Conservation (phyloP, 768 basidiomycete genomes). For the Hericium rajendrae region DNA sequence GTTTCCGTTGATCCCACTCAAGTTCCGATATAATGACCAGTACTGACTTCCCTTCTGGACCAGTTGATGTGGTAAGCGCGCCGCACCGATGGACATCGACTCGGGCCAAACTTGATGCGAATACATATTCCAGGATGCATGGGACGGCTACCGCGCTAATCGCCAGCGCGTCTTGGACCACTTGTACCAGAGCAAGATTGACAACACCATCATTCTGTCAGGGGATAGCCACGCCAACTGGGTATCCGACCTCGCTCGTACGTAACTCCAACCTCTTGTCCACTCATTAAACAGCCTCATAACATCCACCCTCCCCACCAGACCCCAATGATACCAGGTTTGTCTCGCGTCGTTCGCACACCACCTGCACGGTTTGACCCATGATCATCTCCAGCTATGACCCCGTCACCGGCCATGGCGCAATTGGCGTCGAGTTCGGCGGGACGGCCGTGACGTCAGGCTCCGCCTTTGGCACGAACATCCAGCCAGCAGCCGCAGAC, state of each 20-base stretch:
- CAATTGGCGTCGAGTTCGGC: constrained; percentile 51
- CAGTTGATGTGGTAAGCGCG: constrained; percentile 1
- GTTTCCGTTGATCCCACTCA: constrained; percentile 4
- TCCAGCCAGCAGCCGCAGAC: constrained; percentile 30
- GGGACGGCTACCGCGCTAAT: constrained; percentile 52
- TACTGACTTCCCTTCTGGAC: constrained; percentile 12
- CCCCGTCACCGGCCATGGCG: constrained; percentile 36
- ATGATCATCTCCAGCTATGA: constrained; percentile 29
- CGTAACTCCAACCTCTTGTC: constrained; percentile 13
- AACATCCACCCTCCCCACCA: constrained; percentile 13
- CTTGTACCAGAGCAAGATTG: constrained; percentile 39
- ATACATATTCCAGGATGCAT: constrained; percentile 32
- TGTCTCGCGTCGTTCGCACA: constrained; percentile 22
- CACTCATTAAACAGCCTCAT: neutral
- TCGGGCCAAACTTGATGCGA: neutral
- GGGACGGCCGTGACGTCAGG: constrained; percentile 48
- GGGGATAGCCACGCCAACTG: constrained; percentile 56
- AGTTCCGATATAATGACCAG: constrained; percentile 13
- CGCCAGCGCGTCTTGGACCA: constrained; percentile 41
- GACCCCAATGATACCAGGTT: constrained; percentile 37
- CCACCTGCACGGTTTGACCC: neutral
- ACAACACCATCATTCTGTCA: constrained; percentile 46
- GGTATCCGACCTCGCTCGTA: constrained; percentile 48
- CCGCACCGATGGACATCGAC: neutral
- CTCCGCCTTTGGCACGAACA: constrained; percentile 35